Base-by-base conservation (phyloP, 768 basidiomycete species). In the Tulasnella calospora region DNA sequence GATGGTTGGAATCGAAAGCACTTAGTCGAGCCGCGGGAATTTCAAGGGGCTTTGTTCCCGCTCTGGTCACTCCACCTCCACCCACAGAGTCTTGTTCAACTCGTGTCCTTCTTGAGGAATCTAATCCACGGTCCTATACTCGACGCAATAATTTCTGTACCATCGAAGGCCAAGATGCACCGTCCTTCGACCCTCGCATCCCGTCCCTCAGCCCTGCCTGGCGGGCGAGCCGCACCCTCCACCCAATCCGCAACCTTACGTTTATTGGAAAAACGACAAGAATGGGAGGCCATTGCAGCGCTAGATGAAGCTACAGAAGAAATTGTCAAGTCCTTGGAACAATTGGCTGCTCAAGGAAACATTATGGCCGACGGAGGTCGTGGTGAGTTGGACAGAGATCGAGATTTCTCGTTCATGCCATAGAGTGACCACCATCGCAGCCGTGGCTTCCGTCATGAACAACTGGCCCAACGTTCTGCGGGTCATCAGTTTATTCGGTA, bases 391-490 rank as follows among this genome's bases (percentile, higher is more conserved):
- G 19, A 21, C 70, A 27, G 8, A 21, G n/a, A 3, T 21, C 40
- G 55, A 35, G 15, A 71, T 27, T 35, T 19, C 44, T 15, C n/a
- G 70, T 33, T 82, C 30, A 27, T 76, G 35, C 51, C n/a, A 36
- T 33, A 21, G 47, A 23, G 21, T 40, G 12, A 44, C n/a, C 71
- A 33, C 44, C 13, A 35, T 30, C 33, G 33, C 73, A 85, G 85
- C 85, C 41, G 81, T 85, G n/a, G 85, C 84, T 44, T 80, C 80
- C 17, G 85, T 85, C 1, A 79, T 85, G 79, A 77, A 82, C 55
- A 85, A 85, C 78, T 85, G 85, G 85, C 83, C 84, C 40, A 84
- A 85, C 79, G 83, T 84, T 17, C 85, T 85, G 71, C 82, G 83
- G 2, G 82, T 85, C 40, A 81, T 85, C 10, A 83, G 83, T 72